These are phyloP conservation scores for Epichloe bromicola DNA, from an alignment of 2,329 filamentous ascomycete species.

Conservation along the genomic window DNA sequence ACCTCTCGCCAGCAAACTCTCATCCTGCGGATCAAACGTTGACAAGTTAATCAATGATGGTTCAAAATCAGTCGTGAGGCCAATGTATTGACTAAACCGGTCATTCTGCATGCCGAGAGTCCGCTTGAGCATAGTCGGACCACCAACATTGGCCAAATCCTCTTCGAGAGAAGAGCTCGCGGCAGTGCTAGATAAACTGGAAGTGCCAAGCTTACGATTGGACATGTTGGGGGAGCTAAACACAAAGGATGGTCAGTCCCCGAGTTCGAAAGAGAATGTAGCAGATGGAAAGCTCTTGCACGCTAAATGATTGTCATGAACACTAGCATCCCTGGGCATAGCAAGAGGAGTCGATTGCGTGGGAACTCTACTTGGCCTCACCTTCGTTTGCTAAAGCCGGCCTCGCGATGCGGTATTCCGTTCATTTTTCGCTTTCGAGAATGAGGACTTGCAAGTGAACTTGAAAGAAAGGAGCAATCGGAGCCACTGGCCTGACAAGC, in stretches of 20 bases:
- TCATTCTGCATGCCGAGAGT: slow-evolving; percentile 65
- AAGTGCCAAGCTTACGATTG: slow-evolving; percentile 38
- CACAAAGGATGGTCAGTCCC: slow-evolving; percentile 4
- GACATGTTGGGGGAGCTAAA: slow-evolving; percentile 42
- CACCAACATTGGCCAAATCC: slow-evolving; percentile 59
- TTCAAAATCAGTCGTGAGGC: slow-evolving; percentile 72
- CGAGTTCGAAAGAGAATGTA: background rate
- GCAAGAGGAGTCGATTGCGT: background rate
- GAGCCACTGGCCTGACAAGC: slow-evolving; percentile 67
- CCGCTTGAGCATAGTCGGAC: slow-evolving; percentile 51
- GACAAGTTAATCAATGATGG: slow-evolving; percentile 72
- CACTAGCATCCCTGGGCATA: background rate
- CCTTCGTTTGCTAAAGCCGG: slow-evolving; percentile 51
- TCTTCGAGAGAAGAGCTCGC: slow-evolving; percentile 53
- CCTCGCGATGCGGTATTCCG: slow-evolving; percentile 47
- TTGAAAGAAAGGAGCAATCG: slow-evolving; percentile 66
- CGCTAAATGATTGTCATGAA: background rate
- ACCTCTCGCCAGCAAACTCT: slow-evolving; percentile 58
- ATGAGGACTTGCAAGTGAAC: slow-evolving; percentile 37
- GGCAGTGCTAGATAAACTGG: slow-evolving; percentile 47
- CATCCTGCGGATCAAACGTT: slow-evolving; percentile 67
- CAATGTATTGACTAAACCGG: slow-evolving; percentile 73
- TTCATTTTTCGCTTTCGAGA: slow-evolving; percentile 70
- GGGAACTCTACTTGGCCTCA: slow-evolving; percentile 28
- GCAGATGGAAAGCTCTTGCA: background rate